These are phyloP conservation scores for Debaryomyces tyrocola DNA, from an alignment of 805 yeast species.

Conservation along the genomic window DNA sequence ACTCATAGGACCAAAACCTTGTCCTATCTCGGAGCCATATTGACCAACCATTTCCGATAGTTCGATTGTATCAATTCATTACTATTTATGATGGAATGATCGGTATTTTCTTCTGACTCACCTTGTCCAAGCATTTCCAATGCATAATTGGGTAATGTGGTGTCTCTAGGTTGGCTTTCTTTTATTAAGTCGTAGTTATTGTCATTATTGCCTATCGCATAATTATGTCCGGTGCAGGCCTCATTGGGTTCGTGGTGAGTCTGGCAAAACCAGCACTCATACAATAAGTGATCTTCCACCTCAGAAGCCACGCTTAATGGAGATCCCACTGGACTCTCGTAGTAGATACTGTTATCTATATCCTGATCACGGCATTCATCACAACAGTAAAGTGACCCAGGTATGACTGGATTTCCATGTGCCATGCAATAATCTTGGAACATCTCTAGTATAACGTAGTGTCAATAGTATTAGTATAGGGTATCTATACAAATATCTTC, in stretches of 20 bases:
- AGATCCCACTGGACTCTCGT: neutral
- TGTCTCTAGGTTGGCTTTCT: neutral
- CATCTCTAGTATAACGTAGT: conserved; percentile 6
- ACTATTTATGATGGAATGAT: conserved; percentile 8
- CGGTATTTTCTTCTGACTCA: conserved; percentile 1
- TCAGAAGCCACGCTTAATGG: neutral
- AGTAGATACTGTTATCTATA: conserved; percentile 1
- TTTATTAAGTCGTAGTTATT: neutral
- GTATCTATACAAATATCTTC: neutral
- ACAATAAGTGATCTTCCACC: conserved; percentile 7
- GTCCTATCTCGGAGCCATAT: conserved; percentile 10
- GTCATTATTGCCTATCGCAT: neutral
- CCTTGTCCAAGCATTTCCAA: neutral
- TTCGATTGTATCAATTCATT: conserved; percentile 19
- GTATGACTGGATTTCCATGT: conserved; percentile 19
- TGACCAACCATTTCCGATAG: conserved; percentile 27
- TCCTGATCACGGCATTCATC: conserved; percentile 19
- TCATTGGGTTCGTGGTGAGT: conserved; percentile 6
- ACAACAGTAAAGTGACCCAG: conserved; percentile 20
- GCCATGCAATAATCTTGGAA: conserved; percentile 19
- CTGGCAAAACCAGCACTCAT: conserved; percentile 19
- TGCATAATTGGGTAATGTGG: neutral
- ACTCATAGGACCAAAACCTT: neutral
- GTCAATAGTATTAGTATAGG: neutral
- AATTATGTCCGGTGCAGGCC: conserved; percentile 3